Evolutionary conservation across 345 rosid genomes (phyloP).

Genomic region (Camelina neglecta): DNA sequence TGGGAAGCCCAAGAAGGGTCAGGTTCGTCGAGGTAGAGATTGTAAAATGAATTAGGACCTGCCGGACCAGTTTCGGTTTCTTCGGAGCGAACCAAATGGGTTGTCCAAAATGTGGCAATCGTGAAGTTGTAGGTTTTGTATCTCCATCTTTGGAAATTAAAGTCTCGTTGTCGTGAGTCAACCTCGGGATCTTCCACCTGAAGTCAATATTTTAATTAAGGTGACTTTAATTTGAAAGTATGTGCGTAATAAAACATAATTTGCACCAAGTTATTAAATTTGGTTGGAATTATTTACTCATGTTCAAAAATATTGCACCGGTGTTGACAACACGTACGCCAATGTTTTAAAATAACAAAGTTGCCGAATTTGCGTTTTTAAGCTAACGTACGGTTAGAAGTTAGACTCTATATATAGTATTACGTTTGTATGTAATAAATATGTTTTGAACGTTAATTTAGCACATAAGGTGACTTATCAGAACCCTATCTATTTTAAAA

Average conservation of each 20-base stretch:
- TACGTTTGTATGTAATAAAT: too few relatives aligned
- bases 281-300: conserved; percentile 4
- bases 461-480: too few relatives aligned
- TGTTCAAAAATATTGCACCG: too few relatives aligned
- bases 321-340: too few relatives aligned
- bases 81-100: conserved; percentile 57
- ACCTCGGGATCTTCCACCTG: conserved; percentile 72
- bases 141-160: conserved; percentile 61
- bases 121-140: conserved; percentile 74
- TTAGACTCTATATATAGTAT: too few relatives aligned
- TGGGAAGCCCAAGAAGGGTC: conserved; percentile 67
- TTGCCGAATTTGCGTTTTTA: too few relatives aligned
- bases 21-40: conserved; percentile 67
- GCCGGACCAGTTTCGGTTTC: conserved; percentile 52
- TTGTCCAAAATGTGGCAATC: conserved; percentile 68
- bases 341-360: too few relatives aligned
- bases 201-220: background rate
- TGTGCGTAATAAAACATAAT: too few relatives aligned
- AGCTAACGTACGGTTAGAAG: too few relatives aligned
- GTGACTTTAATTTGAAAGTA: background rate
- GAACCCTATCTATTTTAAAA: too few relatives aligned
- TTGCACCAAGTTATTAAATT: background rate
- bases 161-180: conserved; percentile 54
- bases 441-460: too few relatives aligned
- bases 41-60: conserved; percentile 62